Percentiles rank a stretch among this genome's conserved stretches.
These are phyloP conservation scores for Tylopilus sp. DNA, from an alignment of 1,284 basidiomycete genomes.

Conservation along the genomic window DNA sequence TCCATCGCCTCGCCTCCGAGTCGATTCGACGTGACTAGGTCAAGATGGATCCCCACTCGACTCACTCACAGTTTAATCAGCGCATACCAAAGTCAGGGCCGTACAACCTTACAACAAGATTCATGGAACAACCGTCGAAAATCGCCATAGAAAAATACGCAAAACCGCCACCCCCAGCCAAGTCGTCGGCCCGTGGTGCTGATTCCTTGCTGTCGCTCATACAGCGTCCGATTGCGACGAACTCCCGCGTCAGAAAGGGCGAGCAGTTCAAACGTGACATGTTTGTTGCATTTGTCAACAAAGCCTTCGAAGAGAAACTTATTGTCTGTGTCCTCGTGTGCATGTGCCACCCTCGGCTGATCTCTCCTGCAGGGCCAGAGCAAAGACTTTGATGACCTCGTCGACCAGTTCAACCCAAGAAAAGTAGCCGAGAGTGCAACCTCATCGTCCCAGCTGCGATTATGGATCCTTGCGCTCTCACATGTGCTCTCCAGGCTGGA, in stretches of 20 bases:
- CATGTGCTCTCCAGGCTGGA: conserved; percentile 82
- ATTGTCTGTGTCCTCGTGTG: conserved; percentile 45
- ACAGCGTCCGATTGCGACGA: conserved; percentile 66
- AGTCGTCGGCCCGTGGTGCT: conserved; percentile 32
- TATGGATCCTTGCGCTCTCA: conserved; percentile 72
- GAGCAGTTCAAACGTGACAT: conserved; percentile 76
- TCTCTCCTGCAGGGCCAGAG: conserved; percentile 49
- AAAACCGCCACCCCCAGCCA: conserved; percentile 36
- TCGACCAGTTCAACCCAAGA: conserved; percentile 65
- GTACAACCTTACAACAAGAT: conserved; percentile 39
- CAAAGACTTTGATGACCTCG: conserved; percentile 67
- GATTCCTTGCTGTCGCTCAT: conserved; percentile 35
- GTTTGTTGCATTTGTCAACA: conserved; percentile 81
- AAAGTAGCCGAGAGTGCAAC: conserved; percentile 35
- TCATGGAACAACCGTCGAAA: conserved; percentile 45
- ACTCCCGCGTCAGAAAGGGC: conserved; percentile 72
- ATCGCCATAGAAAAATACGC: conserved; percentile 42
- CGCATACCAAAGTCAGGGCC: conserved; percentile 65
- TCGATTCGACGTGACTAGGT: conserved; percentile 1
- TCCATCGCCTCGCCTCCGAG: not conserved
- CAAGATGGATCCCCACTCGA: conserved; percentile 72
- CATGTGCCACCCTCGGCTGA: conserved; percentile 14
- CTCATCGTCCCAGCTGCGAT: conserved; percentile 58
- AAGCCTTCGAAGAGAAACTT: conserved; percentile 73
- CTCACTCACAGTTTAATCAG: conserved; percentile 67